Conservation (phyloP, 2,329 filamentous ascomycete genomes). For the Verticillium albo-atrum region DNA sequence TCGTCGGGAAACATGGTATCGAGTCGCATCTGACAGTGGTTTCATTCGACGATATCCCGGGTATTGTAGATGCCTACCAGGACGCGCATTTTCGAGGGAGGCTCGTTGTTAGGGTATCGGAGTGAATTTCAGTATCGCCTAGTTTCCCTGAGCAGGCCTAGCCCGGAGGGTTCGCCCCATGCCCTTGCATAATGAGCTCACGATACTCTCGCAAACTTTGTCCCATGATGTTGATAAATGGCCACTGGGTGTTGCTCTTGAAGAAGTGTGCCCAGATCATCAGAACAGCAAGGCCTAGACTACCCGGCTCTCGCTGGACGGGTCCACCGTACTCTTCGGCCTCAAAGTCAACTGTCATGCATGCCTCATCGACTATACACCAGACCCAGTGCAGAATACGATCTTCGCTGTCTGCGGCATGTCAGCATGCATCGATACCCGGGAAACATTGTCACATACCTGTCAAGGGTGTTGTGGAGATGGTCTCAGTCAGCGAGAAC, state of each 20-base stretch:
- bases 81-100: constrained; percentile 5
- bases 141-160: not conserved
- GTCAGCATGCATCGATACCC: not conserved
- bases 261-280: constrained; percentile 43
- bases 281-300: constrained; percentile 32
- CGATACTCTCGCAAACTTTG: constrained; percentile 31
- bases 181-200: constrained; percentile 6
- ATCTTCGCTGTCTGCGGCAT: constrained; percentile 31
- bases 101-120: constrained; percentile 20
- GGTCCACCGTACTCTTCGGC: constrained; percentile 22
- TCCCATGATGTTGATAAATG: constrained; percentile 41
- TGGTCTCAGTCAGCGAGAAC: constrained; percentile 17
- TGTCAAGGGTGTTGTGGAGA: constrained; percentile 16
- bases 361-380: constrained; percentile 40
- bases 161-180: not conserved
- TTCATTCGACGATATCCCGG: constrained; percentile 19
- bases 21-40: constrained; percentile 21
- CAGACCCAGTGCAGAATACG: constrained; percentile 41
- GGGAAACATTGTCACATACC: constrained; percentile 13
- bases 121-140: not conserved
- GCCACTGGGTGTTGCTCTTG: constrained; percentile 42
- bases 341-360: constrained; percentile 29
- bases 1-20: constrained; percentile 18
- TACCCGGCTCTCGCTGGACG: constrained; percentile 18
- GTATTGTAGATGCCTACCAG: constrained; percentile 19